phyloP scores from a whole-genome alignment of 495 filamentous ascomycete species.

The Podospora comata region DNA sequence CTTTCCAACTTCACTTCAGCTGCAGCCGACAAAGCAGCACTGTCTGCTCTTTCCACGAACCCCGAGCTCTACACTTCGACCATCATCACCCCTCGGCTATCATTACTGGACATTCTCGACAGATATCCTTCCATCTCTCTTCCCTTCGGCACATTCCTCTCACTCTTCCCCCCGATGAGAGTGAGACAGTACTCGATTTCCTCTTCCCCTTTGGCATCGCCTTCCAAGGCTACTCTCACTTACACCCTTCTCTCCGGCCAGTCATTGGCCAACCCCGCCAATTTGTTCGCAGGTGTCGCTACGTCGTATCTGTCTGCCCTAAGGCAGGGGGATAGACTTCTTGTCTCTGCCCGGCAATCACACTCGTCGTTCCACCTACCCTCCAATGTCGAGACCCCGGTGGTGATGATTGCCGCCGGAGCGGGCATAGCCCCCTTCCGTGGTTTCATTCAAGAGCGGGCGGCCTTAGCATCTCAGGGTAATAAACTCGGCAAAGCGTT shows the following conservation, averaged over 20 bases:
- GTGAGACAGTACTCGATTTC: constrained; percentile 78
- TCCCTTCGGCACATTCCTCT: constrained; percentile 60
- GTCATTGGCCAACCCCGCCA: constrained; percentile 47
- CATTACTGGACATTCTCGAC: constrained; percentile 63
- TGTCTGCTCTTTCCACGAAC: constrained; percentile 44
- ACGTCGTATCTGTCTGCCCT: constrained; percentile 61
- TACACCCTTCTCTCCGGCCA: constrained; percentile 61
- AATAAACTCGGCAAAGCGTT: constrained; percentile 55
- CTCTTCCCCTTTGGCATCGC: constrained; percentile 62
- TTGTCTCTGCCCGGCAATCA: constrained; percentile 57
- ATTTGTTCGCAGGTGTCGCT: constrained; percentile 54
- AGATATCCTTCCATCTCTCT: constrained; percentile 54
- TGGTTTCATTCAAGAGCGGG: constrained; percentile 67
- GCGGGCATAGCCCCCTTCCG: constrained; percentile 65
- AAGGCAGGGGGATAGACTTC: constrained; percentile 56
- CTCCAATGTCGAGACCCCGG: constrained; percentile 52
- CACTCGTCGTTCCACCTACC: constrained; percentile 67
- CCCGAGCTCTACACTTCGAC: constrained; percentile 48
- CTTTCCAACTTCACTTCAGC: constrained; percentile 27
- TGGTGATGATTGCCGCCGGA: constrained; percentile 61
- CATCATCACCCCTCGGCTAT: constrained; percentile 56
- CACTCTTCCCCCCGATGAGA: constrained; percentile 70
- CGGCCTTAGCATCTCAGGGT: constrained; percentile 51
- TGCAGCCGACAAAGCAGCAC: constrained; percentile 36
- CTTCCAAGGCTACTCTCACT: constrained; percentile 59